Percentiles rank a stretch among this genome's conserved stretches.
These are phyloP conservation scores for Panus rudis DNA, from an alignment of 768 basidiomycete genomes.

Conservation along the genomic window DNA sequence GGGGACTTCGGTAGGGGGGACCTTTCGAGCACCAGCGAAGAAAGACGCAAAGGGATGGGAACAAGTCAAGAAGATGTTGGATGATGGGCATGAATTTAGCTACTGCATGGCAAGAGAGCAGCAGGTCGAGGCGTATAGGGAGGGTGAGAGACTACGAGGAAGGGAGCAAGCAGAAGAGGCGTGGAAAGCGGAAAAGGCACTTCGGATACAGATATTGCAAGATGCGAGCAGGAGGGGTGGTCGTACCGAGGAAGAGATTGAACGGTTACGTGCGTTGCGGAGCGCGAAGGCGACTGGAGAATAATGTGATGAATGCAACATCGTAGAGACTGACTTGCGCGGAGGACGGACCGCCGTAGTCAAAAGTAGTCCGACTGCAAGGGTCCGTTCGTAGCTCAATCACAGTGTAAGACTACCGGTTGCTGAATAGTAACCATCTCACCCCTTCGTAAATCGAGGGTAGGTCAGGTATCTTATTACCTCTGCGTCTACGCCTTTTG, in stretches of 20 bases:
- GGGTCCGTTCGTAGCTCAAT: too few species aligned
- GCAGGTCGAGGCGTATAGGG: too few species aligned
- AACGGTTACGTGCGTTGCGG: too few species aligned
- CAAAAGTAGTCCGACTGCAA: too few species aligned
- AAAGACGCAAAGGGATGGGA: neutral
- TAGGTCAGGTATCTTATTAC: slow-evolving; percentile 13
- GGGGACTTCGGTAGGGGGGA: neutral
- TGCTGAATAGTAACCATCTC: slow-evolving; percentile 45
- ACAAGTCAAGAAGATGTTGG: neutral
- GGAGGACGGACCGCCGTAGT: too few species aligned
- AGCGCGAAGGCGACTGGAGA: too few species aligned
- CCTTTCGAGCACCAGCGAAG: neutral
- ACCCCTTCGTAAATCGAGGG: slow-evolving; percentile 36
- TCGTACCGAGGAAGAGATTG: too few species aligned
- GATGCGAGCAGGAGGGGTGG: too few species aligned
- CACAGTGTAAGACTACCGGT: too few species aligned
- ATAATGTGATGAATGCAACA: too few species aligned
- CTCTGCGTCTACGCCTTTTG: slow-evolving; percentile 14
- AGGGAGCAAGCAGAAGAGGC: neutral
- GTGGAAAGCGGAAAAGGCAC: neutral
- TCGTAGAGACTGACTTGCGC: too few species aligned
- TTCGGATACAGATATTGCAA: neutral
- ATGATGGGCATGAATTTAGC: neutral
- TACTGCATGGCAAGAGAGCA: too few species aligned
- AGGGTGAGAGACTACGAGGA: neutral